phyloP scores from a whole-genome alignment of 768 basidiomycete genomes.

The Tulasnella sp. region DNA sequence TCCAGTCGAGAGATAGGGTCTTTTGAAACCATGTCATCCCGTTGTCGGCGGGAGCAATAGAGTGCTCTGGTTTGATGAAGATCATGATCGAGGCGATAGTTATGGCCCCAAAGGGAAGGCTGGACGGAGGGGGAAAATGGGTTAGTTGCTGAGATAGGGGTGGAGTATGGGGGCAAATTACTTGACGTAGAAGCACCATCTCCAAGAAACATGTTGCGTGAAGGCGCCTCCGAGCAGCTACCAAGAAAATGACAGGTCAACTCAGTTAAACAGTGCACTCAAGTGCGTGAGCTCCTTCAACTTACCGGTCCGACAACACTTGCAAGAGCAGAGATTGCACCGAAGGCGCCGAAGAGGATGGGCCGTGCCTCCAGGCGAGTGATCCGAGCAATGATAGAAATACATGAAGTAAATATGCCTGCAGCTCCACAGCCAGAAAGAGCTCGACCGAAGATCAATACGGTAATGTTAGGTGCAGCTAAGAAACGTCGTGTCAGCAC shows the following conservation, averaged over 20 bases:
- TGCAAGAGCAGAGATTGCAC: slow-evolving; percentile 30
- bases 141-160: background rate
- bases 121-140: too few species aligned
- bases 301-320: slow-evolving; percentile 23
- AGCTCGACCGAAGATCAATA: slow-evolving; percentile 35
- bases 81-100: slow-evolving; percentile 28
- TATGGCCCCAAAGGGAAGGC: slow-evolving; percentile 25
- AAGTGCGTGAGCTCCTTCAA: slow-evolving; percentile 19
- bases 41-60: slow-evolving; percentile 19
- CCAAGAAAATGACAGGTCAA: slow-evolving; percentile 21
- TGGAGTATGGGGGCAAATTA: background rate
- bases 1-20: slow-evolving; percentile 28
- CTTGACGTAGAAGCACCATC: slow-evolving; percentile 28
- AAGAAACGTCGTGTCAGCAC: slow-evolving; percentile 23
- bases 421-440: slow-evolving; percentile 37
- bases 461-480: slow-evolving; percentile 22
- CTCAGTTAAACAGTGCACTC: slow-evolving; percentile 25
- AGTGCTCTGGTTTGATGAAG: slow-evolving; percentile 24
- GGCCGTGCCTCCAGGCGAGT: slow-evolving; percentile 23
- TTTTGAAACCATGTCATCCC: slow-evolving; percentile 16
- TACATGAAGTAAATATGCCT: slow-evolving; percentile 25
- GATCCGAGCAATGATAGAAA: slow-evolving; percentile 25
- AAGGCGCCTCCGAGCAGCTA: slow-evolving; percentile 29
- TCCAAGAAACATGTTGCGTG: slow-evolving; percentile 30
- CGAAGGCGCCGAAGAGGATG: slow-evolving; percentile 32